Evolutionary conservation across 345 rosid species (phyloP).

Genomic region (Triadica sebifera): DNA sequence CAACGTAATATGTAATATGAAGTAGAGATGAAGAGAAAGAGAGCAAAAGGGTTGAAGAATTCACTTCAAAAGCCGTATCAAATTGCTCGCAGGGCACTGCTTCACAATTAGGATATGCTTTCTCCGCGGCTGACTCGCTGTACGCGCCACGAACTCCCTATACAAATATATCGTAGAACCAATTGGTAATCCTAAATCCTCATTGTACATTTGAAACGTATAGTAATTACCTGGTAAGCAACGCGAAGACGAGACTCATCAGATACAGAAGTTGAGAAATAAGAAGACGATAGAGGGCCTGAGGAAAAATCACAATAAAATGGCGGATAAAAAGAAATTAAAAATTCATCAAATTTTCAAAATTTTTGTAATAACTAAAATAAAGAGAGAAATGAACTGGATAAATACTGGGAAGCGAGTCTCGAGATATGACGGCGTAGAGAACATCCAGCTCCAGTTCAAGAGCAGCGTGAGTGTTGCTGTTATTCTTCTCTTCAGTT

Average conservation of each 20-base stretch:
- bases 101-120: conserved; percentile 93
- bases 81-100: conserved; percentile 97
- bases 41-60: conserved; percentile 12
- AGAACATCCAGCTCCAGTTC: conserved; percentile 43
- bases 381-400: neutral
- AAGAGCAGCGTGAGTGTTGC: conserved; percentile 13
- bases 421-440: conserved; percentile 24
- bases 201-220: neutral
- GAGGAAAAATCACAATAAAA: neutral
- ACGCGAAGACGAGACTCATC: conserved; percentile 79
- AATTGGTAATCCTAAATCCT: neutral
- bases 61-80: conserved; percentile 82
- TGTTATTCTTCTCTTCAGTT: neutral
- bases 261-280: conserved; percentile 43
- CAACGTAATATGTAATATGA: neutral
- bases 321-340: neutral
- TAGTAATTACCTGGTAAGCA: conserved; percentile 72
- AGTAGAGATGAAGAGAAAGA: neutral
- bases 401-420: conserved; percentile 63
- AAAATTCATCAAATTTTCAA: neutral
- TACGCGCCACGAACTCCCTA: conserved; percentile 94
- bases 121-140: conserved; percentile 92
- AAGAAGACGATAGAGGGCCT: conserved; percentile 81
- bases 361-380: conserved; percentile 2
- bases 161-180: neutral